These are phyloP conservation scores for Fusarium incarnatum DNA, from an alignment of 2,329 filamentous ascomycete genomes.

Conservation along the genomic window DNA sequence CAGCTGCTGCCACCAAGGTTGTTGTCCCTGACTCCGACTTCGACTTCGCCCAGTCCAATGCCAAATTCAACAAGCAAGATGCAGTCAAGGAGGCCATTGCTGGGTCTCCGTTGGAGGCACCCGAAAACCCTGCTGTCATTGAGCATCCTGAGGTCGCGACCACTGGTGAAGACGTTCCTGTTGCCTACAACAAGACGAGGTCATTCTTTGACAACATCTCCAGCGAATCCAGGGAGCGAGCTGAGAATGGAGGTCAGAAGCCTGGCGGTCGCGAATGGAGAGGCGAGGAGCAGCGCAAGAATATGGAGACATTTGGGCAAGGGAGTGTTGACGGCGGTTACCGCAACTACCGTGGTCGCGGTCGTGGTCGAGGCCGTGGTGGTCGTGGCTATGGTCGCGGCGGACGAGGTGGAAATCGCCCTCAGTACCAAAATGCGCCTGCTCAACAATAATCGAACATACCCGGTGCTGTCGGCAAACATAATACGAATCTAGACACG, in stretches of 20 bases:
- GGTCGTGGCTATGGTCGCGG: conserved; percentile 56
- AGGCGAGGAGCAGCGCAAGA: conserved; percentile 91
- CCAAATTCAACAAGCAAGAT: conserved; percentile 61
- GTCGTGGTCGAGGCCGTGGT: conserved; percentile 74
- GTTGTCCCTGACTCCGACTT: conserved; percentile 93
- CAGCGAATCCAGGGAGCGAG: conserved; percentile 89
- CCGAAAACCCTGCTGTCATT: conserved; percentile 52
- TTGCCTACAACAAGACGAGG: conserved; percentile 83
- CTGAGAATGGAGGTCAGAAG: conserved; percentile 75
- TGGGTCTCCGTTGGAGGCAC: conserved; percentile 73
- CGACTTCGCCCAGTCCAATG: conserved; percentile 77
- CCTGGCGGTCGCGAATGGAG: conserved; percentile 89
- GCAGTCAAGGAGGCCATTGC: conserved; percentile 90
- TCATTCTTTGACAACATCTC: conserved; percentile 99
- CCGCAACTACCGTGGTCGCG: conserved; percentile 82
- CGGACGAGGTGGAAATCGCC: conserved; percentile 54
- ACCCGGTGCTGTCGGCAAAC: not conserved
- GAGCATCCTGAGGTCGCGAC: conserved; percentile 54
- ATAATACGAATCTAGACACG: conserved; percentile 12
- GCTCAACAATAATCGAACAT: conserved; percentile 44
- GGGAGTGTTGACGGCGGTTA: conserved; percentile 89
- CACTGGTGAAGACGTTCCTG: conserved; percentile 58
- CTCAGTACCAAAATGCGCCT: conserved; percentile 49
- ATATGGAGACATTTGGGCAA: conserved; percentile 97
- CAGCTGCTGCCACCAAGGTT: conserved; percentile 70